Conservation (phyloP, 2,329 filamentous ascomycete genomes). For the Cryphonectria radicalis region DNA sequence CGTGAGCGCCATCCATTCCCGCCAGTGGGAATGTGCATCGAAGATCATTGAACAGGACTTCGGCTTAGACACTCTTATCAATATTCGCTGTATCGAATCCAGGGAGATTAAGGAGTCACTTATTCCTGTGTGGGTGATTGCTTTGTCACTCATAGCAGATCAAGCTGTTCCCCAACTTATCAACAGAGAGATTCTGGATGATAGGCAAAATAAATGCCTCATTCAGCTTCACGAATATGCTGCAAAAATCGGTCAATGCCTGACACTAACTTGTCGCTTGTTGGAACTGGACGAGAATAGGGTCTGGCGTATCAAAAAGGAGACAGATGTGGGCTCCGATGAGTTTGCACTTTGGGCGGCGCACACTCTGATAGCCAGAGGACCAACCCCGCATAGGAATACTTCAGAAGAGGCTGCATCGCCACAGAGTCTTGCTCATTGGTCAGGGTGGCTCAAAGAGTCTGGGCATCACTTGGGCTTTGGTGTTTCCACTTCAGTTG, state of each 20-base stretch:
- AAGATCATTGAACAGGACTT: neutral
- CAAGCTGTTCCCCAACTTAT: too few relatives aligned
- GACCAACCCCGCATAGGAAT: neutral
- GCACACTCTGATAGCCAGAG: neutral
- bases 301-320: neutral
- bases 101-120: neutral
- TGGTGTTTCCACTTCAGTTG: neutral
- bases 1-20: accelerated
- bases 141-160: neutral
- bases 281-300: neutral
- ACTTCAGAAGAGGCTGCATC: neutral
- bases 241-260: neutral
- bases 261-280: neutral
- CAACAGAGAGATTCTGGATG: too few relatives aligned
- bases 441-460: neutral
- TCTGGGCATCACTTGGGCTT: too few relatives aligned
- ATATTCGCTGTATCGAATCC: too few relatives aligned
- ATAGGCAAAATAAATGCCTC: neutral
- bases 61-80: neutral
- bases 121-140: neutral
- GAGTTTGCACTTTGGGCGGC: neutral
- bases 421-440: neutral
- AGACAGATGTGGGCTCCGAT: neutral
- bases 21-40: neutral
- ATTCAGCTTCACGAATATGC: neutral